These are phyloP conservation scores for Phaeosphaeriaceae sp. DNA, from an alignment of 2,329 filamentous ascomycete species.

Conservation along the genomic window DNA sequence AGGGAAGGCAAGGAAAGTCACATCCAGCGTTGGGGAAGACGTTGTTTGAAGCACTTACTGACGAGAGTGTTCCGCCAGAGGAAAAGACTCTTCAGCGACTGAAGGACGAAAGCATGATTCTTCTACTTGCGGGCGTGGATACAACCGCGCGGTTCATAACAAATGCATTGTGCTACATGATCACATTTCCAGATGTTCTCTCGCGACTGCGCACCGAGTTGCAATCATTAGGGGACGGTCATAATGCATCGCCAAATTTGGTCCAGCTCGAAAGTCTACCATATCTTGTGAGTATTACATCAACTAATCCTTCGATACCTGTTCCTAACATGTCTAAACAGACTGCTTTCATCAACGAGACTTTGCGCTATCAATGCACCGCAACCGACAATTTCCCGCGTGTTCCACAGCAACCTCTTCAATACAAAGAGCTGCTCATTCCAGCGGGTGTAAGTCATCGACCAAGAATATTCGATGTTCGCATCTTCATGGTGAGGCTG, in stretches of 20 bases:
- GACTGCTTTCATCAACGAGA: constrained; percentile 17
- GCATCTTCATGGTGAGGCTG: too few relatives aligned
- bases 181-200: constrained; percentile 7
- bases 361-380: constrained; percentile 13
- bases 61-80: constrained; percentile 11
- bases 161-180: constrained; percentile 10
- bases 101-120: constrained; percentile 37
- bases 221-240: background rate
- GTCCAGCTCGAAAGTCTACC: constrained; percentile 15
- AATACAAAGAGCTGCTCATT: constrained; percentile 21
- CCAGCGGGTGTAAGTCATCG: constrained; percentile 23
- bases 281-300: constrained; percentile 19
- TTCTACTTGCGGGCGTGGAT: constrained; percentile 42
- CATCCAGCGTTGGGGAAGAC: background rate
- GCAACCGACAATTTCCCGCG: constrained; percentile 22
- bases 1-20: background rate
- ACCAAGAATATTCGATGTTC: too few relatives aligned
- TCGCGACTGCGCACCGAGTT: too few relatives aligned
- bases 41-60: constrained; percentile 13
- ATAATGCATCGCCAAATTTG: constrained; percentile 6
- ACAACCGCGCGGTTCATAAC: constrained; percentile 37
- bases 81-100: constrained; percentile 39
- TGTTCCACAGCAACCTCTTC: constrained; percentile 22
- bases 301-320: too few relatives aligned
- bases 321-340: background rate